A percentile compares a stretch with the other conserved stretches of the same genome.
phyloP scores from a whole-genome alignment of 2,329 filamentous ascomycete genomes.

The Leptographium radiaticola region DNA sequence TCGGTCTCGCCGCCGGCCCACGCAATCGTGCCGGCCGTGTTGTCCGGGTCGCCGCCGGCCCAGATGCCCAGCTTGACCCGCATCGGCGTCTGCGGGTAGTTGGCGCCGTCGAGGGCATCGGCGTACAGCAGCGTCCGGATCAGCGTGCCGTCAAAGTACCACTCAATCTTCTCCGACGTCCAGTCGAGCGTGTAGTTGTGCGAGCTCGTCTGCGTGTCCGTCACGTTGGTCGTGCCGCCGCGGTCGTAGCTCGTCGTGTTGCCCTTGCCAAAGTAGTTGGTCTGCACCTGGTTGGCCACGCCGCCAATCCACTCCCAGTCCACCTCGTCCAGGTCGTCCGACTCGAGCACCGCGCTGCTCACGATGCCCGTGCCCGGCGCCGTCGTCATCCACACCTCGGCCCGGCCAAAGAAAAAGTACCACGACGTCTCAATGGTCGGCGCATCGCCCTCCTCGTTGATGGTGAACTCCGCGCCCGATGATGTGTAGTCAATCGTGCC shows the following conservation, averaged over 20 bases:
- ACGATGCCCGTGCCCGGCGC: constrained; percentile 35
- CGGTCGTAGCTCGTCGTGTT: constrained; percentile 56
- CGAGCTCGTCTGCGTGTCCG: constrained; percentile 28
- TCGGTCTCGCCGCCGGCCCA: constrained; percentile 11
- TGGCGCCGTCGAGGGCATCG: constrained; percentile 27
- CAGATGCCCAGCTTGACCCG: constrained; percentile 33
- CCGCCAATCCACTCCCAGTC: constrained; percentile 71
- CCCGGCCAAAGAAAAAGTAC: constrained; percentile 40
- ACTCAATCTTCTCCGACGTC: constrained; percentile 36
- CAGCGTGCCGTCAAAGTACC: constrained; percentile 42
- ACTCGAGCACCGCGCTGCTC: constrained; percentile 34
- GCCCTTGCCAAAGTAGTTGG: constrained; percentile 74
- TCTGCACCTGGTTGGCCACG: constrained; percentile 62
- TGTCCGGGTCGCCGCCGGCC: constrained; percentile 17
- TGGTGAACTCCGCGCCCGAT: constrained; percentile 4
- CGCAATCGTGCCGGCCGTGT: constrained; percentile 5
- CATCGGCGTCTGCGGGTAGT: constrained; percentile 47
- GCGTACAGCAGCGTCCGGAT: constrained; percentile 35
- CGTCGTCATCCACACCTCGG: constrained; percentile 32
- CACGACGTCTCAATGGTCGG: constrained; percentile 30
- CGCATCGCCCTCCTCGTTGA: constrained; percentile 21
- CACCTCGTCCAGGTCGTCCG: constrained; percentile 38
- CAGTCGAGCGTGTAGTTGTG: constrained; percentile 47
- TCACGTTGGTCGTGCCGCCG: constrained; percentile 30
- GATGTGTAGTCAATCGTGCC: constrained; percentile 4